Evolutionary conservation across 768 basidiomycete genomes (phyloP), one percentile per base, ranked within the genome.

Genomic region (Lyophyllum atratum): DNA sequence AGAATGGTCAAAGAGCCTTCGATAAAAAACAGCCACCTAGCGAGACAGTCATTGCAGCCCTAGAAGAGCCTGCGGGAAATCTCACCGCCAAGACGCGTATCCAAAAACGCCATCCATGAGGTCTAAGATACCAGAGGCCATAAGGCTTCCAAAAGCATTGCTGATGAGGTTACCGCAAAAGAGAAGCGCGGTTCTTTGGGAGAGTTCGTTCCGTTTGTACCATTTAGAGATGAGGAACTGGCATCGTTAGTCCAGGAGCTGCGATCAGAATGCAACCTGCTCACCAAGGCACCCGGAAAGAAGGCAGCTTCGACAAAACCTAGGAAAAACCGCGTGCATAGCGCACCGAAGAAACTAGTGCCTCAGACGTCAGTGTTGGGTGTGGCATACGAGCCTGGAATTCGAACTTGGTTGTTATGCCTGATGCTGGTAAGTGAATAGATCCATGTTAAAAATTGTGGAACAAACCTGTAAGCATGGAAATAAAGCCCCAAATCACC

Each of bases 121-220:
- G 58, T 81, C 79, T 43, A 95, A 78, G 51, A 95, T 90, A 0
- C 83, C 90, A 26, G 90, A 90, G 7, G 92, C 92, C 53, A 95
- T 82, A 15, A 95, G 76, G 1, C 90, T 79, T 1, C 93, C 92
- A 65, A 95, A 93, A 0, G 91, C 93, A 71, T 94, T 95, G 56
- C 86, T 88, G 58, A 93, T 85, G 22, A 95, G 78, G 65, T 82
- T 87, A 7, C 93, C 93, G 61, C 87, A 90, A 37, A 80, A 84
- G 19, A 93, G 76, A 40, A 90, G 70, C 4, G 90, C 90, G 10
- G 84, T 90, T 50, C 91, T 80, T 47, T 86, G 74, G 15, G 89
- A 92, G 29, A 94, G 75, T 69, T 95, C 92, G 40, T 79, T 77
- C 22, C 80, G 82, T 53, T 79, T 92, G 74, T 93, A 94, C 93